phyloP scores from a whole-genome alignment of 2,329 filamentous ascomycete species.

The Neopestalotiopsis sp. region DNA sequence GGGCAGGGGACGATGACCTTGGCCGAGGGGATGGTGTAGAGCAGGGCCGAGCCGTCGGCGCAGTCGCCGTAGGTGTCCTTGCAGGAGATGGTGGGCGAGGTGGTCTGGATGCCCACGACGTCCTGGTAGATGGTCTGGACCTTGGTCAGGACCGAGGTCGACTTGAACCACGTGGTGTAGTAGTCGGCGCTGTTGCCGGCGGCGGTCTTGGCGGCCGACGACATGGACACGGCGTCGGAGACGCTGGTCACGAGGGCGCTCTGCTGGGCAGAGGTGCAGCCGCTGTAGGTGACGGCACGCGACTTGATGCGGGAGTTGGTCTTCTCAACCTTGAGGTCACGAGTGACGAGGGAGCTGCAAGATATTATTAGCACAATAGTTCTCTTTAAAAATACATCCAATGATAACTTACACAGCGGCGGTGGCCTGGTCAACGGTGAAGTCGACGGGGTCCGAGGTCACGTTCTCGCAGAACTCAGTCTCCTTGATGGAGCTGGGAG shows the following conservation, averaged over 20 bases:
- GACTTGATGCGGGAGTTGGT: slow-evolving; percentile 16
- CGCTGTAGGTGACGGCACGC: slow-evolving; percentile 14
- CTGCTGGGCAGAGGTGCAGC: slow-evolving; percentile 12
- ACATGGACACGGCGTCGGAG: slow-evolving; percentile 15
- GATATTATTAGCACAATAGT: not conserved
- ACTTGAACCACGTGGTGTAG: slow-evolving; percentile 19
- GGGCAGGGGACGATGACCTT: slow-evolving; percentile 19
- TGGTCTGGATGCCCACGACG: slow-evolving; percentile 14
- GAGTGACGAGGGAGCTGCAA: not conserved
- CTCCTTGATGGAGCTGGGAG: slow-evolving; percentile 1
- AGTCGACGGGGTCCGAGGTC: slow-evolving; percentile 1
- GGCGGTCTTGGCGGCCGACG: slow-evolving; percentile 6
- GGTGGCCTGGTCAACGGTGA: slow-evolving; percentile 13
- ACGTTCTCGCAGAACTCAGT: slow-evolving; percentile 15
- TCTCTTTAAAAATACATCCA: not conserved
- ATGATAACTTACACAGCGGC: slow-evolving; percentile 5
- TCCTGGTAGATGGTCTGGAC: slow-evolving; percentile 17
- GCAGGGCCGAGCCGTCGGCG: slow-evolving; percentile 18
- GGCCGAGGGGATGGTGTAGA: slow-evolving; percentile 17
- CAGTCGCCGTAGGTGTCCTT: slow-evolving; percentile 17
- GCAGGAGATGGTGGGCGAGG: slow-evolving; percentile 17
- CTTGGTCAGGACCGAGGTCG: slow-evolving; percentile 14
- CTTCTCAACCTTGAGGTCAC: not conserved
- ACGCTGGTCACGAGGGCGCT: slow-evolving; percentile 9
- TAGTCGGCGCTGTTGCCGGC: slow-evolving; percentile 7